Evolutionary conservation across 202 grass and related monocot genomes (phyloP).

Genomic region (Schoenoplectus triqueter): DNA sequence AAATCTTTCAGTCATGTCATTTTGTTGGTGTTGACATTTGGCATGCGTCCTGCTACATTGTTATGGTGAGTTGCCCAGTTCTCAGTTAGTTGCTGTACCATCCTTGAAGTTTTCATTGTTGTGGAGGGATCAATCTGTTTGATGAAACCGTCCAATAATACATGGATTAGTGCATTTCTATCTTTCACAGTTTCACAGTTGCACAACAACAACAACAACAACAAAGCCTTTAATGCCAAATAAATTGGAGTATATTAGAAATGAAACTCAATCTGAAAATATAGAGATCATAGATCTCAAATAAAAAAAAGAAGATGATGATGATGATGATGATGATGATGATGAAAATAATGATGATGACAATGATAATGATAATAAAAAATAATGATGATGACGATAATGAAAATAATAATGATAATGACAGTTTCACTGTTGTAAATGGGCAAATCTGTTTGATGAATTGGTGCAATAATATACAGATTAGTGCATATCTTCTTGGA

Average conservation of each 20-base stretch:
- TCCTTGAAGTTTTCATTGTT: constrained; percentile 41
- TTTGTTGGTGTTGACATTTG: background rate
- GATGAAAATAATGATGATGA: too few species aligned
- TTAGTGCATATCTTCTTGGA: constrained; percentile 98
- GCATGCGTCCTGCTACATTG: constrained; percentile 24
- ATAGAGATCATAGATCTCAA: too few species aligned
- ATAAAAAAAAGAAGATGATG: too few species aligned
- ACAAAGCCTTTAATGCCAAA: too few species aligned
- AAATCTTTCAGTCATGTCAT: constrained; percentile 25
- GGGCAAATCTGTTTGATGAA: constrained; percentile 32
- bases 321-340: too few species aligned
- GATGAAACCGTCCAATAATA: constrained; percentile 23
- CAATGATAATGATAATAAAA: too few species aligned
- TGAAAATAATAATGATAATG: too few species aligned
- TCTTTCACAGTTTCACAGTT: background rate
- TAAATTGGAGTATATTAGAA: too few species aligned
- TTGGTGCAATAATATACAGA: constrained; percentile 51
- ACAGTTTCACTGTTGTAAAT: constrained; percentile 16
- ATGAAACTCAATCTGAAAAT: too few species aligned
- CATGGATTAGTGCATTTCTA: constrained; percentile 84
- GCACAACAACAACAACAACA: too few species aligned
- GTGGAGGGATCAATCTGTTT: constrained; percentile 36
- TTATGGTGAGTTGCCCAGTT: background rate
- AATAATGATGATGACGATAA: too few species aligned
- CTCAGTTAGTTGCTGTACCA: constrained; percentile 17